Conservation (phyloP, 2,329 filamentous ascomycete species). For the Gaeumannomyces tritici region DNA sequence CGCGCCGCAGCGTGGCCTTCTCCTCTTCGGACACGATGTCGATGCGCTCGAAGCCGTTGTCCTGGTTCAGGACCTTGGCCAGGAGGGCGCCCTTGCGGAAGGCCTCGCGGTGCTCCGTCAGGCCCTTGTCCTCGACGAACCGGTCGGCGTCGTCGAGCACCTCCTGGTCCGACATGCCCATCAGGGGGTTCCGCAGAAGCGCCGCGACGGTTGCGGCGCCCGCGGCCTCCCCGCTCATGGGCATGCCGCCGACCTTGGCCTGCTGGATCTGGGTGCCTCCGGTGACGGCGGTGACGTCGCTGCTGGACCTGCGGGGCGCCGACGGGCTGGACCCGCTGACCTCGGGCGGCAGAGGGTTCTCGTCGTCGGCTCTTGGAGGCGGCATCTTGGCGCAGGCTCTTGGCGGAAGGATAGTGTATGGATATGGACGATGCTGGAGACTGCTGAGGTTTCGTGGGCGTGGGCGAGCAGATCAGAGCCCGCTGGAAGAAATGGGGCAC, state of each 20-base stretch:
- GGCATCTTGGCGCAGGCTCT: not conserved
- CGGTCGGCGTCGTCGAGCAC: not conserved
- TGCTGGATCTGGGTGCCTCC: not conserved
- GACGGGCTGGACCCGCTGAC: not conserved
- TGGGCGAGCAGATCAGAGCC: not conserved
- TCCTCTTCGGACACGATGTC: constrained; percentile 1
- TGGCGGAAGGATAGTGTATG: not conserved
- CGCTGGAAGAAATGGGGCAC: not conserved
- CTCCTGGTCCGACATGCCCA: not conserved
- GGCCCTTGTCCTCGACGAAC: not conserved
- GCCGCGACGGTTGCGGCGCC: not conserved
- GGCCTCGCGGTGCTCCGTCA: not conserved
- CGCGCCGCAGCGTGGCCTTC: not conserved
- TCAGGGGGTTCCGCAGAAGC: not conserved
- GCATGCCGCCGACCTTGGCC: not conserved
- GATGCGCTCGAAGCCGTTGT: not conserved
- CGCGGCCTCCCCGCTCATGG: not conserved
- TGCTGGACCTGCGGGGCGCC: not conserved
- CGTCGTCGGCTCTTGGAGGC: not conserved
- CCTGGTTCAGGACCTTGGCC: not conserved
- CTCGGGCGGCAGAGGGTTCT: not conserved
- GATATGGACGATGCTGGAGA: not conserved
- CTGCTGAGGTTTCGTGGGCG: not conserved
- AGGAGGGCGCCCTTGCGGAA: constrained; percentile 1
- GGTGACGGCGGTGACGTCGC: not conserved